Base-by-base conservation (phyloP, 2,329 filamentous ascomycete genomes). In the Curvularia sp. region DNA sequence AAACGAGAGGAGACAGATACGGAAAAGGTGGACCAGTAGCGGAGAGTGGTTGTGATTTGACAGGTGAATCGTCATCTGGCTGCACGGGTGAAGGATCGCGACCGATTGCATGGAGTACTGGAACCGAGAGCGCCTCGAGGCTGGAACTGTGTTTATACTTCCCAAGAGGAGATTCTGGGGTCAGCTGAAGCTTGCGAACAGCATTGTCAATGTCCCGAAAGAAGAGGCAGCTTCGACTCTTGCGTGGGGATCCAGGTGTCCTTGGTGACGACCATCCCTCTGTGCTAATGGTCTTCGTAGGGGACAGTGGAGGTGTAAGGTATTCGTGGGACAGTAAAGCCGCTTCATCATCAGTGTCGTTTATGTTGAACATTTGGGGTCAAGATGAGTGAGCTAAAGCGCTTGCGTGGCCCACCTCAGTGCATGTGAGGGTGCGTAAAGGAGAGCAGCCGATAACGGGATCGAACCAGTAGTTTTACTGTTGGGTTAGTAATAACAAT, bases 401-500 rank as follows among this genome's bases (percentile, higher is more conserved):
- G 44, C 39, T 52, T n/a, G 31, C 43, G 26, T 31, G 24, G 30
- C 44, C 47, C 57, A 50, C 53, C 35, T 65, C 59, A 64, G 62
- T 53, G 49, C 71, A 76, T 74, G 55, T 70, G 65, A 60, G 65
- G 59, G 49, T 55, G 67, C 64, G 51, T 51, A 48, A 56, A 52
- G 47, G 51, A 53, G 46, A 57, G 56, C 51, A 44, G 58, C 61
- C 55, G 60, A 53, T 47, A 58, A 51, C 46, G 47, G 33, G 60
- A 58, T 20, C 31, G 52, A 57, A 61, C 41, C 42, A 53, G 48
- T 48, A 55, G 62, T 71, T 71, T 68, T 65, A 64, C 73, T 75
- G 72, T 62, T 66, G 47, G 62, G 67, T 76, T 72, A 75, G 73
- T 73, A 72, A 66, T 65, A 68, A 59, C 64, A 68, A 68, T 73